phyloP scores from a whole-genome alignment of 2,329 filamentous ascomycete species.

The Cadophora sp. region DNA sequence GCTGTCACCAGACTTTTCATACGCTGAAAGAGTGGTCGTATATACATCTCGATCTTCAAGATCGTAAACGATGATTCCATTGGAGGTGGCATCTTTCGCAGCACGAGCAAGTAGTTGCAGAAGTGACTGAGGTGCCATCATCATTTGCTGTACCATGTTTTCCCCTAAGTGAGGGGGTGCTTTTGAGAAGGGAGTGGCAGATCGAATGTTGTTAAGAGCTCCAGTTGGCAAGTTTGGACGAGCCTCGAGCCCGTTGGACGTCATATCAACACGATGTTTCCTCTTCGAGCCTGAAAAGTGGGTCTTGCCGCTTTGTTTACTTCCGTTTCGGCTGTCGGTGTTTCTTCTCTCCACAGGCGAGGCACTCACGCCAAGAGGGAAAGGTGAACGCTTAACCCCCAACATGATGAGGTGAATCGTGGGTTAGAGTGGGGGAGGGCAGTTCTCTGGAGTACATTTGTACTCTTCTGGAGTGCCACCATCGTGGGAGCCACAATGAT shows the following conservation, averaged over 20 bases:
- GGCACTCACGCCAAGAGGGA: not conserved
- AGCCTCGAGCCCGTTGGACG: not conserved
- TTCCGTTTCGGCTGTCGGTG: not conserved
- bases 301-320: not conserved
- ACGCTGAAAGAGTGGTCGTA: not conserved
- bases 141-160: not conserved
- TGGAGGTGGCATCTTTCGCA: not conserved
- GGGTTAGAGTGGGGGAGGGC: not conserved
- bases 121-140: not conserved
- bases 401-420: not conserved
- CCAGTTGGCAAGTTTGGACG: not conserved
- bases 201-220: not conserved
- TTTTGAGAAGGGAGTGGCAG: not conserved
- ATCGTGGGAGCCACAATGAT: not conserved
- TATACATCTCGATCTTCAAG: not conserved
- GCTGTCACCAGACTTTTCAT: not conserved
- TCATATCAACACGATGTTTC: too few species aligned
- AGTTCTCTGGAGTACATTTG: not conserved
- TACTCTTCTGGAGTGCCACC: not conserved
- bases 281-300: too few species aligned
- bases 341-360: not conserved
- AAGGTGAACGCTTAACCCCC: not conserved
- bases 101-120: slow-evolving; percentile 2
- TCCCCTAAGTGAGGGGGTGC: not conserved
- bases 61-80: slow-evolving; percentile 1